Percentiles rank a stretch among this genome's conserved stretches.
phyloP scores from a whole-genome alignment of 805 yeast species.

The Metschnikowia hibisci region DNA sequence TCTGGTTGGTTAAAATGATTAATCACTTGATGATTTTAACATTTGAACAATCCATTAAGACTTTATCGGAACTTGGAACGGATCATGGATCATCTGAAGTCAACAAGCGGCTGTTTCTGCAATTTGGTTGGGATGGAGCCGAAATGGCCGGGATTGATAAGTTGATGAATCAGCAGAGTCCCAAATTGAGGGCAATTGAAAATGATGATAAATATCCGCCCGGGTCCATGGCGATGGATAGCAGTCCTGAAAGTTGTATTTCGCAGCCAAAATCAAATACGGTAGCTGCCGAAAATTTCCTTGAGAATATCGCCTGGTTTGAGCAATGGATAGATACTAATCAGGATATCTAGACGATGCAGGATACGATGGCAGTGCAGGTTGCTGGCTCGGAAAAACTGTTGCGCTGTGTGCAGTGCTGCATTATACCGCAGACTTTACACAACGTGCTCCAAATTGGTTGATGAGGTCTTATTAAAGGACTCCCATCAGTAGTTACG shows the following conservation, averaged over 20 bases:
- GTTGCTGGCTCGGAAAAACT: conserved; percentile 2
- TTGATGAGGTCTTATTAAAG: too few species aligned
- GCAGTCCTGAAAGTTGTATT: conserved; percentile 1
- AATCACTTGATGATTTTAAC: conserved; percentile 49
- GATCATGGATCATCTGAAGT: conserved; percentile 53
- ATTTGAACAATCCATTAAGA: conserved; percentile 37
- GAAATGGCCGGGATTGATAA: conserved; percentile 6
- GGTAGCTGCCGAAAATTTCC: conserved; percentile 19
- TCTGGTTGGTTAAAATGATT: conserved; percentile 59
- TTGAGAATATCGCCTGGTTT: conserved; percentile 51
- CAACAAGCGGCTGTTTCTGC: conserved; percentile 45
- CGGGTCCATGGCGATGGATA: neutral
- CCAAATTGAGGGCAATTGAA: conserved; percentile 12
- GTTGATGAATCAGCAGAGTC: conserved; percentile 18
- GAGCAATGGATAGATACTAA: conserved; percentile 45
- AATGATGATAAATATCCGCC: neutral
- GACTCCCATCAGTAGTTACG: too few species aligned
- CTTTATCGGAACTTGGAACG: conserved; percentile 40
- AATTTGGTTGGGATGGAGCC: conserved; percentile 36
- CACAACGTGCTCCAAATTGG: too few species aligned
- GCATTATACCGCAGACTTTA: neutral
- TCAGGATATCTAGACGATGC: neutral
- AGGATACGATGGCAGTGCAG: neutral
- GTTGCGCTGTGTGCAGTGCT: neutral
- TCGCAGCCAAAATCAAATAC: conserved; percentile 9